Conservation (phyloP, 176 grass and related monocot species). For the Chloris gayana region DNA sequence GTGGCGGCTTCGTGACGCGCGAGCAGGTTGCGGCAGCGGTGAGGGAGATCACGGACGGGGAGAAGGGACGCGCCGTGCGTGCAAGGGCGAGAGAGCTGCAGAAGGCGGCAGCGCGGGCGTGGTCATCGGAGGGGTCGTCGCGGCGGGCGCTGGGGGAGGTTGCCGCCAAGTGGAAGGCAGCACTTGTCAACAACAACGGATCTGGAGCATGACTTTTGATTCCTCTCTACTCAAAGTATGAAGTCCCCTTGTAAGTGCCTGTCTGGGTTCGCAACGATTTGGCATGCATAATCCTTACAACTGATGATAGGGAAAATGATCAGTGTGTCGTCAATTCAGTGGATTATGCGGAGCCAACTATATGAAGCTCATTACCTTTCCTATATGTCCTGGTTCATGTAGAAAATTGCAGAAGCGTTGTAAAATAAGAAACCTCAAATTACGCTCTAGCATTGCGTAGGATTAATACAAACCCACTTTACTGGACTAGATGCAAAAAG, state of each 20-base stretch:
- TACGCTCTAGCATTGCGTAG: neutral
- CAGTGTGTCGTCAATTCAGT: neutral
- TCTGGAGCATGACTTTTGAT: neutral
- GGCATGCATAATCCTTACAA: neutral
- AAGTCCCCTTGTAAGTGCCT: neutral
- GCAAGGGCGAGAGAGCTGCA: constrained; percentile 28
- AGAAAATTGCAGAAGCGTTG: neutral
- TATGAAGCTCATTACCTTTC: too few relatives aligned
- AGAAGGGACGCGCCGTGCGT: constrained; percentile 34
- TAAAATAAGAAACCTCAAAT: neutral
- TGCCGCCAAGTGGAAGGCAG: constrained; percentile 44
- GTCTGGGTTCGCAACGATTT: too few relatives aligned
- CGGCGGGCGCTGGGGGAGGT: constrained; percentile 18
- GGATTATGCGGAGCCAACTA: neutral
- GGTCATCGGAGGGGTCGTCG: constrained; percentile 41
- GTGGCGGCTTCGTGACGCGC: neutral
- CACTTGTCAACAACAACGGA: neutral
- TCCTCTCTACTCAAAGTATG: too few relatives aligned
- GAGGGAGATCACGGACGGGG: constrained; percentile 50
- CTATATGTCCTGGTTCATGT: neutral
- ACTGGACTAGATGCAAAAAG: neutral
- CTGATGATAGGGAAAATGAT: neutral
- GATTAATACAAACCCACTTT: neutral
- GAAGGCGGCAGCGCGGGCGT: constrained; percentile 32
- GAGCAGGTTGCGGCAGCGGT: constrained; percentile 42